These are phyloP conservation scores for Coccomyxa sp. DNA, from an alignment of 139 green algal species.

Conservation along the genomic window DNA sequence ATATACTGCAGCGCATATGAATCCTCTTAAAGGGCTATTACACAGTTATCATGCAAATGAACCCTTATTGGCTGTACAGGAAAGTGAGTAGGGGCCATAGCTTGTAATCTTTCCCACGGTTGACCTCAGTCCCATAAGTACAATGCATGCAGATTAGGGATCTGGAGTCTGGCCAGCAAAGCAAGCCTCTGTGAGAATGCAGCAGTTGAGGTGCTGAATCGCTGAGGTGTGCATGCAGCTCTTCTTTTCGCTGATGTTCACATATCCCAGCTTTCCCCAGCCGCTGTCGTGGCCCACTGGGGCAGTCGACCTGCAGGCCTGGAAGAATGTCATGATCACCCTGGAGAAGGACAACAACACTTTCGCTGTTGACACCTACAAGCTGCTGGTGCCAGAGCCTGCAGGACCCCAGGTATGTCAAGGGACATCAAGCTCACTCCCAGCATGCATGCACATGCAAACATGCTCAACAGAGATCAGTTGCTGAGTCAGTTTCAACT, in stretches of 20 bases:
- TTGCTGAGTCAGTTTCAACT: background rate
- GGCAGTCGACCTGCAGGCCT: background rate
- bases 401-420: background rate
- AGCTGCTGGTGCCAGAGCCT: background rate
- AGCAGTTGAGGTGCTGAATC: background rate
- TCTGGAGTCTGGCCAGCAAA: too few relatives aligned
- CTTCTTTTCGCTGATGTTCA: background rate
- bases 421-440: background rate
- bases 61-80: too few relatives aligned
- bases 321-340: background rate
- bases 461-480: background rate
- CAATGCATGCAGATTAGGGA: too few relatives aligned
- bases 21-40: background rate
- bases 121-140: too few relatives aligned
- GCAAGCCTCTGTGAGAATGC: too few relatives aligned
- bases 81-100: too few relatives aligned
- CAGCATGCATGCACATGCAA: background rate
- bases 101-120: too few relatives aligned
- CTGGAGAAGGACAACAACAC: background rate
- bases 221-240: background rate
- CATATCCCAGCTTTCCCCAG: background rate
- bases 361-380: background rate
- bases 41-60: too few relatives aligned
- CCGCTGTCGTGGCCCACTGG: background rate
- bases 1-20: background rate